Evolutionary conservation across 169 alveolate species (phyloP).

Genomic region (Besnoitia besnoiti): DNA sequence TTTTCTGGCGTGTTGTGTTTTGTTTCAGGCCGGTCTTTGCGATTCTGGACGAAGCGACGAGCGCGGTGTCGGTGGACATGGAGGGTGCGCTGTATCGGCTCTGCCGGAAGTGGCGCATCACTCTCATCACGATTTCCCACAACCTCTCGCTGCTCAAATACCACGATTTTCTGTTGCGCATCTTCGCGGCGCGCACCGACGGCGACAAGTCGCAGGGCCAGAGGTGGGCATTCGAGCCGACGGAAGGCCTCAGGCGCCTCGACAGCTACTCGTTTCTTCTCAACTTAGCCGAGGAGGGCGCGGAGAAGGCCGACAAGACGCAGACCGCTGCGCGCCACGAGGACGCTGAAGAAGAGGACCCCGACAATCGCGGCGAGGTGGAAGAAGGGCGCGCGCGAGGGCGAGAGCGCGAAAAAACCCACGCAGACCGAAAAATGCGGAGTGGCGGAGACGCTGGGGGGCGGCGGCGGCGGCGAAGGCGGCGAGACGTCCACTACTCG

Average conservation of each 20-base stretch:
- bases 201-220: not conserved
- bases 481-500: too few species aligned
- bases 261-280: conserved; percentile 35
- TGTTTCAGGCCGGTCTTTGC: conserved; percentile 57
- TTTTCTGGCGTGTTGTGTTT: not conserved
- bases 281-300: not conserved
- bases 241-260: conserved; percentile 3
- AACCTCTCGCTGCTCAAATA: conserved; percentile 82
- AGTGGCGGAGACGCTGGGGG: too few species aligned
- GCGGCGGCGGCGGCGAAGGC: too few species aligned
- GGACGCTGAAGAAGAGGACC: not conserved
- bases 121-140: conserved; percentile 87
- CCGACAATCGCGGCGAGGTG: not conserved
- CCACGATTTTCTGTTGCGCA: conserved; percentile 82
- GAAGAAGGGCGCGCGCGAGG: not conserved
- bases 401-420: not conserved
- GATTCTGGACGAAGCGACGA: conserved; percentile 85
- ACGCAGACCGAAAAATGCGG: not conserved
- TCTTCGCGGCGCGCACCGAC: conserved; percentile 29
- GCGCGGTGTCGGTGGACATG: conserved; percentile 84
- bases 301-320: not conserved
- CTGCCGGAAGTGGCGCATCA: conserved; percentile 76
- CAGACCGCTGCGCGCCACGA: not conserved
- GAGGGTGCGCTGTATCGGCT: conserved; percentile 82
- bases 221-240: conserved; percentile 11